These are phyloP conservation scores for Niveomyces coronatus DNA, from an alignment of 2,329 filamentous ascomycete genomes.

Conservation along the genomic window DNA sequence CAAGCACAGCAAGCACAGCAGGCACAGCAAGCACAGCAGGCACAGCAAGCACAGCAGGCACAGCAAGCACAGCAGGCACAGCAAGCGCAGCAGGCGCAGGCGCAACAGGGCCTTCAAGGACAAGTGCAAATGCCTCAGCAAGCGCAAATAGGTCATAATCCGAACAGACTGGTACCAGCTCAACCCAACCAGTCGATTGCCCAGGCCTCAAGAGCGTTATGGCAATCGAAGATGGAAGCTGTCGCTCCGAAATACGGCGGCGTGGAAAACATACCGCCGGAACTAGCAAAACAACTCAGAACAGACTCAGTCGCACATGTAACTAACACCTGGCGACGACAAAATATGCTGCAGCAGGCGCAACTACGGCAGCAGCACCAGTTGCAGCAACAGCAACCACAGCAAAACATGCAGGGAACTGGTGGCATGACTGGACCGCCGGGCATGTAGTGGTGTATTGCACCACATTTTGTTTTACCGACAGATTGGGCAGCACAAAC, in stretches of 20 bases:
- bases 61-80: conserved; percentile 10
- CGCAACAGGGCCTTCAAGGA: conserved; percentile 19
- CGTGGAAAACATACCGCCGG: conserved; percentile 34
- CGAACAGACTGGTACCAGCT: conserved; percentile 16
- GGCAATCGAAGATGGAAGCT: conserved; percentile 25
- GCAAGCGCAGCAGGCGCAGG: conserved; percentile 11
- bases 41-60: conserved; percentile 23
- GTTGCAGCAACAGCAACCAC: conserved; percentile 29
- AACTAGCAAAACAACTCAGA: conserved; percentile 29
- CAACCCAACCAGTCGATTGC: conserved; percentile 26
- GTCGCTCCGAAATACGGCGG: conserved; percentile 29
- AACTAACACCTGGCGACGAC: no score
- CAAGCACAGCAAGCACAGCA: conserved; percentile 24
- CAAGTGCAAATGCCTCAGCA: conserved; percentile 12
- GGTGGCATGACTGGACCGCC: conserved; percentile 43
- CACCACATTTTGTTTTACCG: no score
- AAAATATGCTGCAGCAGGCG: conserved; percentile 23
- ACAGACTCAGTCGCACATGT: no score
- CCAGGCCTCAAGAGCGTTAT: conserved; percentile 27
- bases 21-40: conserved; percentile 19
- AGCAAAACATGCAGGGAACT: conserved; percentile 46
- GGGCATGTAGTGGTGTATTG: conserved; percentile 36
- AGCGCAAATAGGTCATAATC: conserved; percentile 8
- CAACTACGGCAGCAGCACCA: conserved; percentile 28
- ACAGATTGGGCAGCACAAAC: background rate